A percentile compares a stretch with the other conserved stretches of the same genome.
Conservation (phyloP, 1,284 basidiomycete species). For the Rhizoctonia solani region DNA sequence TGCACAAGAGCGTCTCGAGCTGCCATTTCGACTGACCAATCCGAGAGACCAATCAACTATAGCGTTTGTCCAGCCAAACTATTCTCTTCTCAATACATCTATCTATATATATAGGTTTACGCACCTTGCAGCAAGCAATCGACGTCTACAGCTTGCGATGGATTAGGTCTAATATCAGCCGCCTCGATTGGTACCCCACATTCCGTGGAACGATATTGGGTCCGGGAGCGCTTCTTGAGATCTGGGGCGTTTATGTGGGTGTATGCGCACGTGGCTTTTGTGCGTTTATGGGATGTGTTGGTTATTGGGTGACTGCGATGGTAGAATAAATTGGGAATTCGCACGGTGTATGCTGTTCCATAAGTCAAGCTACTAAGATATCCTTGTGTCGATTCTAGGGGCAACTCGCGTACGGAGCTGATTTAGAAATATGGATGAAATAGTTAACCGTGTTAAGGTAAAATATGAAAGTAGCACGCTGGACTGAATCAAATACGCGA, state of each 20-base stretch:
- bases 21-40: background rate
- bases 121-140: too few species aligned
- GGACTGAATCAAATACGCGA: too few species aligned
- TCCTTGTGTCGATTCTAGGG: too few species aligned
- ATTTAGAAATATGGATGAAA: too few species aligned
- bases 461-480: too few species aligned
- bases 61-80: background rate
- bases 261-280: constrained; percentile 4
- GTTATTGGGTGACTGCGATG: background rate
- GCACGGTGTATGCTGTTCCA: background rate
- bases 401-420: too few species aligned
- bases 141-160: too few species aligned
- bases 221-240: background rate
- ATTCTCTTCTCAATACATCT: background rate
- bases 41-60: background rate
- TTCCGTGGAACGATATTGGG: constrained; percentile 25
- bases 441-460: too few species aligned
- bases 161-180: constrained; percentile 26
- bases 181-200: constrained; percentile 4
- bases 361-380: too few species aligned
- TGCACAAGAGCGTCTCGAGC: background rate
- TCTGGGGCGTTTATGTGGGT: constrained; percentile 21
- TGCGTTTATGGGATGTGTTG: background rate
- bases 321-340: background rate
- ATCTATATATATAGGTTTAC: too few species aligned